Conservation (phyloP, 768 basidiomycete species). For the Boletus coccyginus region DNA sequence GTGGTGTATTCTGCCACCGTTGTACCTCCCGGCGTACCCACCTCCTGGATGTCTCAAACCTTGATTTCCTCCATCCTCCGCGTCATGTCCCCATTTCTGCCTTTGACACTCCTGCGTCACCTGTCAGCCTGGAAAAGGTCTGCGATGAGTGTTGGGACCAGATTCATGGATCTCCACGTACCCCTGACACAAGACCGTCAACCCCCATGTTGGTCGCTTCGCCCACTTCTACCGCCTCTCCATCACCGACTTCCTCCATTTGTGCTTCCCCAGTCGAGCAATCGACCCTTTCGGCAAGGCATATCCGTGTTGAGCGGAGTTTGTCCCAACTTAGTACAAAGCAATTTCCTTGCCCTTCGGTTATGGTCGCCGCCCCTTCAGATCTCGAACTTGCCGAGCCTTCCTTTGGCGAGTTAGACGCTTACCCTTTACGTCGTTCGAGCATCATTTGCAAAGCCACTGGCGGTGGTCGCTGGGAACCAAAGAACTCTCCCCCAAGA, state of each 20-base stretch:
- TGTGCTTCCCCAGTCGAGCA: constrained; percentile 34
- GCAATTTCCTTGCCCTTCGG: constrained; percentile 27
- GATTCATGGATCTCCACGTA: constrained; percentile 54
- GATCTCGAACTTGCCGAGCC: constrained; percentile 37
- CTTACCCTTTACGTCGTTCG: constrained; percentile 68
- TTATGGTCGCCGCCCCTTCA: constrained; percentile 14
- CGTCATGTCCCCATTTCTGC: constrained; percentile 56
- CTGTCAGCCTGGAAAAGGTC: constrained; percentile 57
- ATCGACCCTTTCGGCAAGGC: constrained; percentile 17
- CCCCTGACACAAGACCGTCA: constrained; percentile 38
- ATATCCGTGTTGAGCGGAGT: constrained; percentile 23
- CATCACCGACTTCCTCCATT: constrained; percentile 35
- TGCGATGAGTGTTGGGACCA: constrained; percentile 79
- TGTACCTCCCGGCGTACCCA: constrained; percentile 60
- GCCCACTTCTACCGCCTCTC: constrained; percentile 27
- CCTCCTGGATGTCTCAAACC: constrained; percentile 70
- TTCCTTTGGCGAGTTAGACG: constrained; percentile 67
- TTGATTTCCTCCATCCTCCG: constrained; percentile 70
- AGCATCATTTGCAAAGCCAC: constrained; percentile 72
- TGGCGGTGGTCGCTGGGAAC: constrained; percentile 80
- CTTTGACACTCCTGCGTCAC: constrained; percentile 59
- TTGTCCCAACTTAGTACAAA: constrained; percentile 28
- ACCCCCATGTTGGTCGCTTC: constrained; percentile 38
- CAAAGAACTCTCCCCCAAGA: constrained; percentile 47
- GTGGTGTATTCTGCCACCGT: constrained; percentile 67